phyloP scores from a whole-genome alignment of 2,329 filamentous ascomycete genomes.

The Aspergillus phoenicis region DNA sequence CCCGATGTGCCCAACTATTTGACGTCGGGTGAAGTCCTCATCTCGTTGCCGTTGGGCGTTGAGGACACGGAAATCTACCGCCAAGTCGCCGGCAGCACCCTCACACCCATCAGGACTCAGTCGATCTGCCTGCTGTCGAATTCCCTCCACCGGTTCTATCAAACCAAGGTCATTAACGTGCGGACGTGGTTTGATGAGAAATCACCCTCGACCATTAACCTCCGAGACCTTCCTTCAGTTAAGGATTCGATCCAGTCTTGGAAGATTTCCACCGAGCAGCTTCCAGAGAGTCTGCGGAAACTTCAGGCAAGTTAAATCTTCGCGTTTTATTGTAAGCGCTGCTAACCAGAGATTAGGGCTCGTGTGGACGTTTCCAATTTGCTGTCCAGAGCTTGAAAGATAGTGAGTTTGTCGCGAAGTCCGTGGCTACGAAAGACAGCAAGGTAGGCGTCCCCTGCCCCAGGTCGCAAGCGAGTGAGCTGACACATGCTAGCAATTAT shows the following conservation, averaged over 20 bases:
- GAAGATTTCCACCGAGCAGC: conserved; percentile 66
- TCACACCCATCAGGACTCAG: conserved; percentile 74
- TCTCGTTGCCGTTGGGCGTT: conserved; percentile 84
- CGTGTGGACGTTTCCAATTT: conserved; percentile 39
- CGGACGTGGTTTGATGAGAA: conserved; percentile 82
- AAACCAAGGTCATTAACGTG: conserved; percentile 74
- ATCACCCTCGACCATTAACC: conserved; percentile 66
- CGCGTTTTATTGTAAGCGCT: not conserved
- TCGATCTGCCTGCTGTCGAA: conserved; percentile 77
- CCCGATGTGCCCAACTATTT: conserved; percentile 80
- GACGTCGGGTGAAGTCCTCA: conserved; percentile 73
- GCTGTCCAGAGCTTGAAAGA: conserved; percentile 68
- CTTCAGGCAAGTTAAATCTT: conserved; percentile 28
- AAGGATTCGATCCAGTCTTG: conserved; percentile 64
- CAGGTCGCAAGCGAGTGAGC: not conserved
- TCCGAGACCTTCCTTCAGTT: conserved; percentile 57
- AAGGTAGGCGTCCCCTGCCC: conserved; percentile 31
- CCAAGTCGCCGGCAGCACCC: conserved; percentile 71
- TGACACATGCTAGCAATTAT: conserved; percentile 45
- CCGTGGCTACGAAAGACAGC: conserved; percentile 60
- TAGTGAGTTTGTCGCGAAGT: conserved; percentile 68
- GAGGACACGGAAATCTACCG: conserved; percentile 79
- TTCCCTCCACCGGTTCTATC: conserved; percentile 79
- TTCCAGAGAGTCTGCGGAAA: conserved; percentile 47
- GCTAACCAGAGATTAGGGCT: conserved; percentile 21